phyloP scores from a whole-genome alignment of 2,329 filamentous ascomycete genomes.

The Penicillium sp. region DNA sequence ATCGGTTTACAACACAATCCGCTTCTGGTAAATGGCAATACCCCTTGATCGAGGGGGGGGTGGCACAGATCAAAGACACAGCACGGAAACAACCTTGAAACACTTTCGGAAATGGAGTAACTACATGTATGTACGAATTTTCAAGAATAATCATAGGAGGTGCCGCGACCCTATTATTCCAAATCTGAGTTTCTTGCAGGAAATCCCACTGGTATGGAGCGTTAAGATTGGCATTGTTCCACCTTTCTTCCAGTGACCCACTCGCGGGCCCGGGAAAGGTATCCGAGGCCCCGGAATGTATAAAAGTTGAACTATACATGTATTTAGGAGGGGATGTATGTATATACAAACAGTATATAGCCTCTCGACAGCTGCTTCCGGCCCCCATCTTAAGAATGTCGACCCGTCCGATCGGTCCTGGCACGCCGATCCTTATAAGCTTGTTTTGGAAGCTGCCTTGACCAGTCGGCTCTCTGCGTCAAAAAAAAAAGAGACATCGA shows the following conservation, averaged over 20 bases:
- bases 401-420: slow-evolving; percentile 17
- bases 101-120: too few species aligned
- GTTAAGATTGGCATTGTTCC: neutral
- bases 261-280: slow-evolving; percentile 1
- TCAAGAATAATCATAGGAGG: too few species aligned
- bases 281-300: slow-evolving; percentile 10
- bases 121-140: too few species aligned
- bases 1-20: too few species aligned
- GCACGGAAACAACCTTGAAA: too few species aligned
- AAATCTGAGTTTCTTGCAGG: neutral
- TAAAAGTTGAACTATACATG: neutral
- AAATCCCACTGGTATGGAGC: neutral
- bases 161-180: too few species aligned
- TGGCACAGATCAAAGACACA: too few species aligned
- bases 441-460: neutral
- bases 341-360: too few species aligned
- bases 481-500: neutral
- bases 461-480: neutral
- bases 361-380: slow-evolving; percentile 8
- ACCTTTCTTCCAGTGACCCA: neutral
- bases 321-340: too few species aligned
- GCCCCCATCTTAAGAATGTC: slow-evolving; percentile 14
- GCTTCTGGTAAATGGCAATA: too few species aligned
- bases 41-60: too few species aligned
- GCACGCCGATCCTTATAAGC: slow-evolving; percentile 5